phyloP scores from a whole-genome alignment of 805 yeast species.

The Lipomyces oligophaga region DNA sequence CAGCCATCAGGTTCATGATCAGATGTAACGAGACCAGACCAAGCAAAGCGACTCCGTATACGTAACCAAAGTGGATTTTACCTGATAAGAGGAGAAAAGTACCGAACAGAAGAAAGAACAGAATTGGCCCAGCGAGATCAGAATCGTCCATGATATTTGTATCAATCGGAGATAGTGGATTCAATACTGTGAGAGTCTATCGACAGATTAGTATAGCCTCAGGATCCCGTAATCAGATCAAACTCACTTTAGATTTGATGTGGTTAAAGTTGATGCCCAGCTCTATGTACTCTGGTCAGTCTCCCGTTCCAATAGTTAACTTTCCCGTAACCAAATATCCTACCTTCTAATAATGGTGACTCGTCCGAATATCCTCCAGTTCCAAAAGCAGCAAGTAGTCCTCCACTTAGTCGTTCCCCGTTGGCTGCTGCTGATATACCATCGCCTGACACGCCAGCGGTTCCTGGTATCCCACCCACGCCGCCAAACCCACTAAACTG shows the following conservation, averaged over 20 bases:
- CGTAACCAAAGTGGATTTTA: constrained; percentile 93
- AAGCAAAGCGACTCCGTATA: constrained; percentile 90
- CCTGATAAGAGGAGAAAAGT: constrained; percentile 76
- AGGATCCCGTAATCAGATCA: neutral
- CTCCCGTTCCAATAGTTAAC: neutral
- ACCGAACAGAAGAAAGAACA: constrained; percentile 85
- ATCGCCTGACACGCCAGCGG: no score
- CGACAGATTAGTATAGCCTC: neutral
- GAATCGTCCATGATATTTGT: constrained; percentile 80
- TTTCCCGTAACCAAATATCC: neutral
- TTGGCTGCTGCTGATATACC: constrained; percentile 38
- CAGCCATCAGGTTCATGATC: constrained; percentile 81
- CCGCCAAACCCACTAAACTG: neutral
- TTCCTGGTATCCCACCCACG: neutral
- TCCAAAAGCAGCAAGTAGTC: constrained; percentile 86
- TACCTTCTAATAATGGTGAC: constrained; percentile 73
- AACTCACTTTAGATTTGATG: constrained; percentile 58
- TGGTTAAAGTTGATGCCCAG: constrained; percentile 89
- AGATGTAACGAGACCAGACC: constrained; percentile 84
- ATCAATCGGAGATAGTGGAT: constrained; percentile 64
- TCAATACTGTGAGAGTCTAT: constrained; percentile 74
- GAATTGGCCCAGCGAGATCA: constrained; percentile 91
- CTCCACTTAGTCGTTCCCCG: constrained; percentile 54
- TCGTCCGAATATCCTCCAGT: constrained; percentile 94
- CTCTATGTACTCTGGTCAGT: constrained; percentile 43